Percentiles rank a stretch among this genome's conserved stretches.
These are phyloP conservation scores for Agrostemma githago DNA, from an alignment of 148 eudicot genomes.

Conservation along the genomic window DNA sequence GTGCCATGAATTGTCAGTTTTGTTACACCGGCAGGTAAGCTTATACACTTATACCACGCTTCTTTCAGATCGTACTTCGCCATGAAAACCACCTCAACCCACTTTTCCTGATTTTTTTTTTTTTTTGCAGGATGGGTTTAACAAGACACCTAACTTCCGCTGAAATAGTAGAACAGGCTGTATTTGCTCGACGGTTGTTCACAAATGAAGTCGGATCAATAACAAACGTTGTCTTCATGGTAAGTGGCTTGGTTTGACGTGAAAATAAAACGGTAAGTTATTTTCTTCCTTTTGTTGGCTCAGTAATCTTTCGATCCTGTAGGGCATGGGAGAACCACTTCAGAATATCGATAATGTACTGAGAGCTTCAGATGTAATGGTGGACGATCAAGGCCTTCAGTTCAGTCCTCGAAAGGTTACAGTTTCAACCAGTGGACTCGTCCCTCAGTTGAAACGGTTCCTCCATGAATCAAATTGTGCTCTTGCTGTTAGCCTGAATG, in stretches of 20 bases:
- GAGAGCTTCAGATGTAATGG: slow-evolving; percentile 80
- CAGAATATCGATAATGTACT: slow-evolving; percentile 88
- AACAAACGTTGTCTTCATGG: slow-evolving; percentile 92
- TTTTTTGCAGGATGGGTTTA: slow-evolving; percentile 72
- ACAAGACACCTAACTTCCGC: slow-evolving; percentile 74
- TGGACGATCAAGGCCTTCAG: slow-evolving; percentile 88
- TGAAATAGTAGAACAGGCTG: slow-evolving; percentile 89
- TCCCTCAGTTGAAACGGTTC: slow-evolving; percentile 82
- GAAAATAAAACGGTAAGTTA: background rate
- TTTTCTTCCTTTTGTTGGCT: background rate
- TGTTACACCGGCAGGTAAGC: slow-evolving; percentile 97
- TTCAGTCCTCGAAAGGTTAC: slow-evolving; percentile 94
- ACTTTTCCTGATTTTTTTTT: slow-evolving; percentile 8
- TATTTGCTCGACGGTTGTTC: slow-evolving; percentile 70
- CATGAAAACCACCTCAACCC: slow-evolving; percentile 1
- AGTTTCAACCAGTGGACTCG: slow-evolving; percentile 90
- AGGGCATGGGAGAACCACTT: slow-evolving; percentile 99
- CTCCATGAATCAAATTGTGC: slow-evolving; percentile 68
- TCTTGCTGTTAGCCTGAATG: slow-evolving; percentile 87
- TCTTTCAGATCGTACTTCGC: background rate
- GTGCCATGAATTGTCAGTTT: slow-evolving; percentile 98
- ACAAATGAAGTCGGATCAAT: slow-evolving; percentile 73
- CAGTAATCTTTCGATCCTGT: slow-evolving; percentile 17
- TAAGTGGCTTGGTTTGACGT: slow-evolving; percentile 20
- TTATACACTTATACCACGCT: background rate